Evolutionary conservation across 768 basidiomycete species (phyloP).

Genomic region (Tylopilus vinaceipallidus): DNA sequence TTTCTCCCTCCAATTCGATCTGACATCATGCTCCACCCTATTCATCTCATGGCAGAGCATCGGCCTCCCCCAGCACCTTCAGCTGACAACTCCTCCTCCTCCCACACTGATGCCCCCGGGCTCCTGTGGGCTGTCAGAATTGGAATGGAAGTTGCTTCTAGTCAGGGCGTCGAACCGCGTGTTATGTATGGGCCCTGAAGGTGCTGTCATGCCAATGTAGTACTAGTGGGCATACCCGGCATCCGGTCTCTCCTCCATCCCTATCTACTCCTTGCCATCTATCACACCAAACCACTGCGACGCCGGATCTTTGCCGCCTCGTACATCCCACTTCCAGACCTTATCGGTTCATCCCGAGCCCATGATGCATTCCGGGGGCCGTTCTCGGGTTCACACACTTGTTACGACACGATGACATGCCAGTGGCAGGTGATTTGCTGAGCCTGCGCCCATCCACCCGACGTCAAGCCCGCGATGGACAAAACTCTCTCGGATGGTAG

Average conservation of each 20-base stretch:
- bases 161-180: constrained; percentile 7
- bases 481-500: too few species aligned
- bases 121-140: background rate
- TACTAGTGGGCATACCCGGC: too few species aligned
- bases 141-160: constrained; percentile 15
- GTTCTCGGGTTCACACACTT: background rate
- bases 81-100: background rate
- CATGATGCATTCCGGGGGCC: background rate
- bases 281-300: background rate
- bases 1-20: background rate
- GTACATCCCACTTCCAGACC: too few species aligned
- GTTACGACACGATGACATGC: background rate
- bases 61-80: background rate
- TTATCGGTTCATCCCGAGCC: background rate
- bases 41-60: background rate
- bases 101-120: too few species aligned
- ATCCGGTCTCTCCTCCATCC: too few species aligned
- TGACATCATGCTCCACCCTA: background rate
- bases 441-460: background rate
- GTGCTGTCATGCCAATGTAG: too few species aligned
- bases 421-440: background rate
- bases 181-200: background rate
- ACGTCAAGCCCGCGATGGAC: background rate
- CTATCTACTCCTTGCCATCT: too few species aligned
- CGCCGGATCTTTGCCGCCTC: background rate